A percentile compares a stretch with the other conserved stretches of the same genome.
These are phyloP conservation scores for Boeremia lycopersici DNA, from an alignment of 2,329 filamentous ascomycete species.

Conservation along the genomic window DNA sequence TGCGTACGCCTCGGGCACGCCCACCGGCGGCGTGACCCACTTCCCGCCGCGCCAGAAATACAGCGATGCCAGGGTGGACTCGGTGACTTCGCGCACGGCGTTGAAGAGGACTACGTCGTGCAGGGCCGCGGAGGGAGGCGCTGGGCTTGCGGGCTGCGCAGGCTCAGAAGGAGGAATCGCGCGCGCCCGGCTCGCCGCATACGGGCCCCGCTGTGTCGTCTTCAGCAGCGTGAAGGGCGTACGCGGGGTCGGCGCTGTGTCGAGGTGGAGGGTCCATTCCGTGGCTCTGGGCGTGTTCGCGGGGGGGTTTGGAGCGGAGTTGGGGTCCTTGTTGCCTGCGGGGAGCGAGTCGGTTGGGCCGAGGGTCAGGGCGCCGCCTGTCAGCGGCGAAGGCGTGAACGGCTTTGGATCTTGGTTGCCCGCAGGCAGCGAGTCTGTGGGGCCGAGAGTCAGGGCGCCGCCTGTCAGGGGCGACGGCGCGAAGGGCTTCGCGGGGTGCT, in stretches of 20 bases:
- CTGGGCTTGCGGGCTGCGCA: too few species aligned
- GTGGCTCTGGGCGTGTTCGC: conserved; percentile 19
- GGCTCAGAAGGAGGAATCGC: conserved; percentile 58
- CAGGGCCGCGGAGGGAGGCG: too few species aligned
- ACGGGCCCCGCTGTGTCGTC: conserved; percentile 75
- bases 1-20: conserved; percentile 42
- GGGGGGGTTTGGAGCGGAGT: not conserved
- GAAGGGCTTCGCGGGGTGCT: conserved; percentile 28
- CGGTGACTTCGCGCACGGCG: conserved; percentile 71
- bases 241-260: conserved; percentile 57
- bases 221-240: conserved; percentile 82
- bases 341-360: conserved; percentile 36
- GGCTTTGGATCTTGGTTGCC: conserved; percentile 15
- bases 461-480: conserved; percentile 44
- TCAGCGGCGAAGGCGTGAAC: conserved; percentile 43
- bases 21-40: conserved; percentile 78
- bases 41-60: conserved; percentile 75
- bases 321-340: conserved; percentile 16
- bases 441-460: conserved; percentile 42
- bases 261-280: conserved; percentile 59
- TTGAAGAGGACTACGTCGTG: conserved; percentile 79
- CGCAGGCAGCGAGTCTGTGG: conserved; percentile 35
- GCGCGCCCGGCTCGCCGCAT: conserved; percentile 71
- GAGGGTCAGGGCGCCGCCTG: conserved; percentile 43
- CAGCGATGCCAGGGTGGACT: conserved; percentile 81